Base-by-base conservation (phyloP, 1,139 yeast genomes). In the Lodderomyces orthopsilosis region DNA sequence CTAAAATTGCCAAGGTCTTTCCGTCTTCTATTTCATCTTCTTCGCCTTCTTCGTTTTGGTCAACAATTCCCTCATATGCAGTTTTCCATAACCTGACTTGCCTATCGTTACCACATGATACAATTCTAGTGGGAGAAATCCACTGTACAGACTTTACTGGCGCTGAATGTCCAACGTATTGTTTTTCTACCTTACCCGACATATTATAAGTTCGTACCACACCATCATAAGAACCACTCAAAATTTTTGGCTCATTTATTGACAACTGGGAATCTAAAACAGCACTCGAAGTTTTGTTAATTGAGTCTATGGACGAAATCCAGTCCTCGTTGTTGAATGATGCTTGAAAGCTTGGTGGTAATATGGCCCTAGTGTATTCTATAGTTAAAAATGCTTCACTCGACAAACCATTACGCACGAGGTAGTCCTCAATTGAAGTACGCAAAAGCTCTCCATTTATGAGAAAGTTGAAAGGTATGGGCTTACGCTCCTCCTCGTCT, bases 211-310 rank as follows among this genome's bases (percentile, higher is more conserved):
- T 81, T 54, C 98, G 78, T 19, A 93, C 96, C 35, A 91, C 79
- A 50, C 98, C 98, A 62, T 93, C 98, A 58, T 91, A 93, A 1
- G 95, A 83, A 19, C 98, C 98, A 9, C 95, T 82, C 42, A 90
- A 74, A 44, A 91, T 86, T 55, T 79, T 76, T 17, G 80, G 75
- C 41, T 61, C 59, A 2, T 51, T 35, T 23, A 63, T 48, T 7
- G 52, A 24, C 43, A 65, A 52, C 41, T 68, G 65, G 14, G 75
- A 67, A 13, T 61, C 47, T 4, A 60, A 51, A 6, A 59, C 68
- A 12, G 63, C 55, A 21, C 44, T 41, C 18, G 66, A 59, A 45
- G 53, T 52, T 7, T 68, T 57, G 53, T 70, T 67, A 48, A 69
- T 64, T 27, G 82, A 65, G 57, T 81, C 81, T 37, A 91, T 75